phyloP scores from a whole-genome alignment of 495 filamentous ascomycete species.

The Penicillium pulvis region DNA sequence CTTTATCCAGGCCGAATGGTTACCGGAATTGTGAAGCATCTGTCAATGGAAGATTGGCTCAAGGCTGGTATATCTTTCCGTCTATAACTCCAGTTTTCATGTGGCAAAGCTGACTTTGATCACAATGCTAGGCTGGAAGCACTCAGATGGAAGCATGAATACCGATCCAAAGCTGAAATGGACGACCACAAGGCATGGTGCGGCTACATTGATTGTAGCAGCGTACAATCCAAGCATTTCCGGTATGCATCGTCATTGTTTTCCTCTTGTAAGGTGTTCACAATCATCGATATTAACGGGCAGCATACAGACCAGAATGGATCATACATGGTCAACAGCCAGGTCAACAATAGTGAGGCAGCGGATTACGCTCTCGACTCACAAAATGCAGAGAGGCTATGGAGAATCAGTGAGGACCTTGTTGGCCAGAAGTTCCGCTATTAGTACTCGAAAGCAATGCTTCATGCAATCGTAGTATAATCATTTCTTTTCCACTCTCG shows the following conservation, averaged over 20 bases:
- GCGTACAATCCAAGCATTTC: slow-evolving; percentile 48
- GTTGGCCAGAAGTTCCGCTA: slow-evolving; percentile 33
- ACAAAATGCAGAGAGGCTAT: slow-evolving; percentile 48
- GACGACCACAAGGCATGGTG: slow-evolving; percentile 39
- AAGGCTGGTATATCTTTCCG: neutral
- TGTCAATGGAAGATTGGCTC: slow-evolving; percentile 28
- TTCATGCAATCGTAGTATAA: neutral
- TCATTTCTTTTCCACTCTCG: neutral
- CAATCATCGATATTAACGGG: neutral
- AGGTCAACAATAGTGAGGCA: slow-evolving; percentile 30
- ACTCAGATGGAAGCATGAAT: neutral
- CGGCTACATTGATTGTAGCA: slow-evolving; percentile 59
- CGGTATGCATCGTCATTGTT: neutral
- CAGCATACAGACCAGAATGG: neutral
- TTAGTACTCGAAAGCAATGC: neutral
- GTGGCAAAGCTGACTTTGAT: no score
- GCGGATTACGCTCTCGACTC: neutral
- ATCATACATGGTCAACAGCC: slow-evolving; percentile 30
- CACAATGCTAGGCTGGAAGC: neutral
- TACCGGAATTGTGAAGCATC: slow-evolving; percentile 26
- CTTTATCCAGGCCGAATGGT: slow-evolving; percentile 47
- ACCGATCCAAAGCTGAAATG: neutral
- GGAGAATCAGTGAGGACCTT: slow-evolving; percentile 43
- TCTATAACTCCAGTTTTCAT: neutral
- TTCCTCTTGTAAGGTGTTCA: neutral